Evolutionary conservation across 805 yeast genomes (phyloP), one percentile per base, ranked within the genome.

Genomic region (Candida railenensis): DNA sequence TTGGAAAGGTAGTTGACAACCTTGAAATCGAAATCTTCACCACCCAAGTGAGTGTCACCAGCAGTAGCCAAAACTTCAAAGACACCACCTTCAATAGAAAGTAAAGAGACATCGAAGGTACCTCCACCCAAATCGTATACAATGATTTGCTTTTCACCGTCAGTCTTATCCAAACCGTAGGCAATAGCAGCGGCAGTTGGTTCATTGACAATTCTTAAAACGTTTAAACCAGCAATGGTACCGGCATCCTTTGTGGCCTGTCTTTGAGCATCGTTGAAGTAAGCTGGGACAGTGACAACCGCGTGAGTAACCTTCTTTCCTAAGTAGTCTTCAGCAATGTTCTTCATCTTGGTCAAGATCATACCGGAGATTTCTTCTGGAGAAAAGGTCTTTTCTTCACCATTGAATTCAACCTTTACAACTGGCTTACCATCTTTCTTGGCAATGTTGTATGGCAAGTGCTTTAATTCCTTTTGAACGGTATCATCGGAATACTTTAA

Each of bases 191-290:
- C 89, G 48, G 89, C 89, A 53, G 89, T 61, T 50, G 97, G 97
- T 78, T 90, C 97, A 76, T 90, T 90, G 63, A 91, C 90, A 69
- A 90, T 90, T 77, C 97, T 85, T 71, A 88, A 80, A 52, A 90
- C 97, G 72, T 90, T 90, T 69, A 90, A 80, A 65, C 97, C 97
- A 49, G 97, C 95, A 80, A 90, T 91, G 57, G 86, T 77, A 80
- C 97, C 97, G 50, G 97, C 96, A 71, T 90, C 97, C 80, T 90
- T 91, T 63, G 97, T 90, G 51, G 97, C 97, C 76, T 91, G 97
- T 79, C 97, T 88, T 77, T 91, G 97, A 47, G 97, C 89, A 72
- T 90, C 97, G 74, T 91, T 91, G 81, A 90, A 90, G 77, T 90
- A 90, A 50, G 97, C 97, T 45, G 97, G 97, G 55, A 90, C 97